Conservation (phyloP, 495 filamentous ascomycete species). For the Stereocaulon alpinum region DNA sequence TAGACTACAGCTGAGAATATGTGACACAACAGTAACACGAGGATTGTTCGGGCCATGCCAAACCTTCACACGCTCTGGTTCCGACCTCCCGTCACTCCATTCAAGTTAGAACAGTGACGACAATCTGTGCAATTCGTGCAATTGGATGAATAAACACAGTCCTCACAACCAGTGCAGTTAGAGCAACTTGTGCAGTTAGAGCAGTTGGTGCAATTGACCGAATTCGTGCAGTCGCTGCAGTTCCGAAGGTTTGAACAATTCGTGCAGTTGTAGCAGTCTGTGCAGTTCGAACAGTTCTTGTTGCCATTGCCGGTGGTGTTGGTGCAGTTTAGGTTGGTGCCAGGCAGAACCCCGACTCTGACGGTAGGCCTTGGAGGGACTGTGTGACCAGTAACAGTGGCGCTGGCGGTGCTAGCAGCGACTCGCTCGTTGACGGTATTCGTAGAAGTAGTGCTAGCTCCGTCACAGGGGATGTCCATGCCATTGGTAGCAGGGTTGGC, state of each 20-base stretch:
- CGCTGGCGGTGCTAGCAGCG: no score
- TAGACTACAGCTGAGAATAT: no score
- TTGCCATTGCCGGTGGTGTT: constrained; percentile 7
- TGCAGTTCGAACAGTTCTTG: constrained; percentile 1
- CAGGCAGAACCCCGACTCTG: no score
- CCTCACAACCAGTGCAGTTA: not conserved
- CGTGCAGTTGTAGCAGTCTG: constrained; percentile 3
- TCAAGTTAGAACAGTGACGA: not conserved
- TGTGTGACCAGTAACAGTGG: no score
- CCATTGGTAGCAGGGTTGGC: no score
- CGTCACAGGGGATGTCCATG: no score
- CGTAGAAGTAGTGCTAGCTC: no score
- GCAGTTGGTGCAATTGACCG: not conserved
- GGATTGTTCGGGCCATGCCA: no score
- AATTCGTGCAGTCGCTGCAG: not conserved
- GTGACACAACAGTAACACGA: no score
- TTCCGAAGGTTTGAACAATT: not conserved
- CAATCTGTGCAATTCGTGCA: not conserved
- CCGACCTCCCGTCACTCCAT: not conserved
- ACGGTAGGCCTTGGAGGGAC: no score
- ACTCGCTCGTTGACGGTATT: no score
- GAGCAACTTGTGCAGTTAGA: not conserved
- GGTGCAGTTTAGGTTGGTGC: not conserved
- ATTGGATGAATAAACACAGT: not conserved
- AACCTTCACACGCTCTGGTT: not conserved